Evolutionary conservation across 192 early-diverging fungal species (phyloP).

Genomic region (Pilobolus umbonatus): DNA sequence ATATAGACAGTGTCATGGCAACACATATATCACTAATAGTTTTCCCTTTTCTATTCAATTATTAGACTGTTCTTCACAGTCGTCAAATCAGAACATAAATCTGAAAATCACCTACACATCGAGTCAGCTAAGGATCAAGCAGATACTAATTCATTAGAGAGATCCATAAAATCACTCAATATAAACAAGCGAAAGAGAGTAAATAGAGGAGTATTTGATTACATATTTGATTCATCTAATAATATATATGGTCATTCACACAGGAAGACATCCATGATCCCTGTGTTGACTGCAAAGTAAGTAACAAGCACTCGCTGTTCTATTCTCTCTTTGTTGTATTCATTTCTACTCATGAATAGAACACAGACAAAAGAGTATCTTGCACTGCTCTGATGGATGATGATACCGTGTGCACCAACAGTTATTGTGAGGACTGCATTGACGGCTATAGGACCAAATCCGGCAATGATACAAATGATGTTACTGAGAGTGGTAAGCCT

Average conservation of each 20-base stretch:
- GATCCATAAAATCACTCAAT: slow-evolving; percentile 3
- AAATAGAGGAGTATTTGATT: not conserved
- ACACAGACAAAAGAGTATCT: not conserved
- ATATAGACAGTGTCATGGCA: not conserved
- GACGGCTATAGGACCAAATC: not conserved
- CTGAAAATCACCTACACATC: not conserved
- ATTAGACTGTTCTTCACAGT: not conserved
- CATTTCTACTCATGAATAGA: not conserved
- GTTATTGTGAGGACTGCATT: slow-evolving; percentile 3
- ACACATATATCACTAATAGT: too few relatives aligned
- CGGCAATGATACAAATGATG: not conserved
- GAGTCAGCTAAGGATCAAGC: not conserved
- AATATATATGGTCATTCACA: not conserved
- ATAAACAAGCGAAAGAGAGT: slow-evolving; percentile 3
- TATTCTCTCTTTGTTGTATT: not conserved
- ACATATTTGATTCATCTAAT: not conserved
- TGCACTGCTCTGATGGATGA: not conserved
- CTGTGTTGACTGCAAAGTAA: slow-evolving; percentile 1
- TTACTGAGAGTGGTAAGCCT: not conserved
- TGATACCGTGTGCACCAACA: not conserved
- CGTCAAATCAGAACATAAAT: not conserved
- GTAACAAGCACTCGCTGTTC: not conserved
- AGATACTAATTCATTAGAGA: slow-evolving; percentile 1
- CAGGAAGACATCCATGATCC: too few relatives aligned
- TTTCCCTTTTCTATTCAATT: not conserved